Conservation (phyloP, 176 grass and related monocot species). For the Oryza coarctata region DNA sequence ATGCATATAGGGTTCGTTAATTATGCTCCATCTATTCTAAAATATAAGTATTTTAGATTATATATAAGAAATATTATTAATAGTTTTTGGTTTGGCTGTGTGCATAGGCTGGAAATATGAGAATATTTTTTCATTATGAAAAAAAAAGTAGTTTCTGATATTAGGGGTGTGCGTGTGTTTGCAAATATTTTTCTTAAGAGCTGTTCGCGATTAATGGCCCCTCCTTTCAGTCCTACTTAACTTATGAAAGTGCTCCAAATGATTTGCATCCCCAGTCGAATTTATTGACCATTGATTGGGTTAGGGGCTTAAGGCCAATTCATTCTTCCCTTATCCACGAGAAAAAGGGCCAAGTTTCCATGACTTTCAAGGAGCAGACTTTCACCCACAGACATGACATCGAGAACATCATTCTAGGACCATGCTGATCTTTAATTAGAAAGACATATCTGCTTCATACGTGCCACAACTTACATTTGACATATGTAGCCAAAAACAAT, state of each 20-base stretch:
- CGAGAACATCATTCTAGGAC: neutral
- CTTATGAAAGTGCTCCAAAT: neutral
- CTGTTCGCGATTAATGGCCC: neutral
- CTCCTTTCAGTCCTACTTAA: neutral
- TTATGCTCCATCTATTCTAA: no score
- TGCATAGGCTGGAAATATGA: no score
- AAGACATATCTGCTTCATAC: neutral
- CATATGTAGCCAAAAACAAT: neutral
- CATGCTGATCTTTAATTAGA: neutral
- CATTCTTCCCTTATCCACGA: neutral
- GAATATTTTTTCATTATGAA: no score
- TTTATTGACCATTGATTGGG: neutral
- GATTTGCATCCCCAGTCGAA: neutral
- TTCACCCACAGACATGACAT: neutral
- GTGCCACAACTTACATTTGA: neutral
- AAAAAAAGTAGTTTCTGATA: no score
- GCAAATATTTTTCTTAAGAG: no score
- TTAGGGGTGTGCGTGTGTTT: no score
- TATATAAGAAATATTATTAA: no score
- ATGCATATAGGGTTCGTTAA: no score
- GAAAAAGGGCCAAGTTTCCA: neutral
- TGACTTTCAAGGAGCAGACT: neutral
- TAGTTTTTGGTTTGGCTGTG: no score
- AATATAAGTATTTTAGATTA: no score
- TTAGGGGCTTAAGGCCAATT: neutral